Evolutionary conservation across 2,329 filamentous ascomycete genomes (phyloP), one percentile per base, ranked within the genome.

Genomic region (Westerdykella ornata): DNA sequence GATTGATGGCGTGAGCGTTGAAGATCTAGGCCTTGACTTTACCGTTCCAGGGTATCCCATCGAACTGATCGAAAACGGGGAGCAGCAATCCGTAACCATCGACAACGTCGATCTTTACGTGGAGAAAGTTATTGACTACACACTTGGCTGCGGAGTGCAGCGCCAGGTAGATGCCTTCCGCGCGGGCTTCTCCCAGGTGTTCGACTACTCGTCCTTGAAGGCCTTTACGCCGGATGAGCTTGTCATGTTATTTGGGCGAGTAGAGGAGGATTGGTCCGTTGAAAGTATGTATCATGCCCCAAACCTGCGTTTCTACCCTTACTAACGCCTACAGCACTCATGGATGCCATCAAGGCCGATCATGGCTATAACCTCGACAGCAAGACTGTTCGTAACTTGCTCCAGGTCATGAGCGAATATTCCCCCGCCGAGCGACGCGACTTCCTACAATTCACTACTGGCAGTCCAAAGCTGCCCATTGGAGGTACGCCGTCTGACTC

Each of bases 331-430:
- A 2, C 54, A 92, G 87, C 92, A 45, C 79, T 98, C 31, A 94
- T 94, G 79, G 92, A 98, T 61, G 96, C 90, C 0, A 90, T 98
- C 71, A 98, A 98, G 71, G 92, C 92, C 19, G 92, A 98, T 56
- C 92, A 98, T 62, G 92, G 92, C 7, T 98, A 87, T 72, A 98
- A 97, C 56, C 92, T 98, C 79, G 92, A 98, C 63, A 97, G 90
- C 73, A 86, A 84, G 70, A 96, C 85, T 59, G 88, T 98, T 36
- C 88, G 84, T 57, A 97, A 98, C 57, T 66, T 98, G 51, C 75
- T 98, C 14, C 88, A 96, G 57, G 84, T 84, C 8, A 97, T 98
- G 92, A 96, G 88, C 63, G 85, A 94, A 61, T 76, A 96, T 40
- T 77, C 77, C 6, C 68, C 76, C 2, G 68, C 80, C 34, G 80